Conservation (phyloP, 2,329 filamentous ascomycete genomes). For the Phoma sp. region DNA sequence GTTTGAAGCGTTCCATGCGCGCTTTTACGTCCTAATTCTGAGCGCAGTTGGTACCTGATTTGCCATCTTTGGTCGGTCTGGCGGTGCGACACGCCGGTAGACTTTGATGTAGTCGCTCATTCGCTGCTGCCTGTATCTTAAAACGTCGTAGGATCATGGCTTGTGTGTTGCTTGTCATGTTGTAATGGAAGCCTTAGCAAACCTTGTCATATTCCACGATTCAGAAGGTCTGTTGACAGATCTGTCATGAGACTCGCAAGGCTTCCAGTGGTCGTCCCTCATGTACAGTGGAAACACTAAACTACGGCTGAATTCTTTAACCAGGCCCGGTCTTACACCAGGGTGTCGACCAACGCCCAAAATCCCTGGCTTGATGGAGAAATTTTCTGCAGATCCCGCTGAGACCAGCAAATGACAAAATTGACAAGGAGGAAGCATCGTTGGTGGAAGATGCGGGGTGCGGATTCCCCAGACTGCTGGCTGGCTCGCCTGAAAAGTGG, state of each 20-base stretch:
- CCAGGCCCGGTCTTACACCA: not conserved
- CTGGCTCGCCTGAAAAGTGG: not conserved
- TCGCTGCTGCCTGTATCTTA: not conserved
- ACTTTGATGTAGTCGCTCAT: not conserved
- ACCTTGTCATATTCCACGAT: not conserved
- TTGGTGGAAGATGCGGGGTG: conserved; percentile 8
- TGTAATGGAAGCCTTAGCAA: not conserved
- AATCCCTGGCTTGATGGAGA: too few relatives aligned
- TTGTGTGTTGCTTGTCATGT: not conserved
- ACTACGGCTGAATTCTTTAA: conserved; percentile 10
- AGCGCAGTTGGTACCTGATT: too few relatives aligned
- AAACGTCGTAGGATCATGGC: conserved; percentile 1
- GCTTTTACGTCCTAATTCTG: conserved; percentile 11
- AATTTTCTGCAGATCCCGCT: not conserved
- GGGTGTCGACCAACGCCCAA: too few relatives aligned
- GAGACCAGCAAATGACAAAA: not conserved
- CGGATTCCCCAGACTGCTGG: not conserved
- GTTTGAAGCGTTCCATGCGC: conserved; percentile 6
- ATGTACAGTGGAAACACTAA: not conserved
- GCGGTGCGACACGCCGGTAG: conserved; percentile 1
- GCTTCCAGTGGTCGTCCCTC: not conserved
- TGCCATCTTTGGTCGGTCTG: conserved; percentile 11
- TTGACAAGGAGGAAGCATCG: not conserved
- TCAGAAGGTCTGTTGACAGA: too few relatives aligned
- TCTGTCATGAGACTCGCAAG: not conserved